Conservation (phyloP, 140 eudicot genomes). For the Cichorium intybus region DNA sequence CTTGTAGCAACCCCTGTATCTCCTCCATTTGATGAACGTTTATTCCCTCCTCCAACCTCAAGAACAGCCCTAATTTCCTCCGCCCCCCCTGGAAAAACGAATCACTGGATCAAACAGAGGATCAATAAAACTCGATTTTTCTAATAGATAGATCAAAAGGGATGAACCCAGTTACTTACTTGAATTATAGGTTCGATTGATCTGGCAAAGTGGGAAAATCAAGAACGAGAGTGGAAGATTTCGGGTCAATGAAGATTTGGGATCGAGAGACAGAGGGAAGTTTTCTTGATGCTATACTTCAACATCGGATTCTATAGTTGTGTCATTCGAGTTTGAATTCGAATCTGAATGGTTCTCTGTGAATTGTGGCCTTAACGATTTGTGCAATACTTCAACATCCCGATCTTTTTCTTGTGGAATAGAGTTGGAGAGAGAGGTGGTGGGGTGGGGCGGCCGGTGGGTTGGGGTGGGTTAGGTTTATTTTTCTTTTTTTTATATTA, state of each 20-base stretch:
- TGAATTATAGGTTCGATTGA: conserved; percentile 18
- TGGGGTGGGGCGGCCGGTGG: no score
- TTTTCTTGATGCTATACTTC: conserved; percentile 35
- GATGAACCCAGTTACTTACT: conserved; percentile 16
- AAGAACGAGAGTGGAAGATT: neutral
- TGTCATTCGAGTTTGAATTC: conserved; percentile 19
- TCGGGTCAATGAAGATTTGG: conserved; percentile 19
- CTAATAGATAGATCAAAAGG: neutral
- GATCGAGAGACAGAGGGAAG: conserved; percentile 22
- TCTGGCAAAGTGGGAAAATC: neutral
- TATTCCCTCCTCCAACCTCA: conserved; percentile 46
- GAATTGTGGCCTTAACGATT: conserved; percentile 31
- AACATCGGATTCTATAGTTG: conserved; percentile 32
- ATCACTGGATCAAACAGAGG: conserved; percentile 1
- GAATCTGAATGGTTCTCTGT: conserved; percentile 25
- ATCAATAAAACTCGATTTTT: neutral
- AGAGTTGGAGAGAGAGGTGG: no score
- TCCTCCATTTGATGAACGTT: conserved; percentile 30
- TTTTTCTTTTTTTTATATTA: no score
- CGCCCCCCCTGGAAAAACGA: conserved; percentile 30
- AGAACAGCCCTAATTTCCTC: conserved; percentile 63
- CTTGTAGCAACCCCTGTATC: conserved; percentile 58
- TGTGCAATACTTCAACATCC: conserved; percentile 18
- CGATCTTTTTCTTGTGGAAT: conserved; percentile 2
- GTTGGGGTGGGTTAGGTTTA: no score